phyloP scores from a whole-genome alignment of 2,329 filamentous ascomycete genomes.

The Alternaria triticina region DNA sequence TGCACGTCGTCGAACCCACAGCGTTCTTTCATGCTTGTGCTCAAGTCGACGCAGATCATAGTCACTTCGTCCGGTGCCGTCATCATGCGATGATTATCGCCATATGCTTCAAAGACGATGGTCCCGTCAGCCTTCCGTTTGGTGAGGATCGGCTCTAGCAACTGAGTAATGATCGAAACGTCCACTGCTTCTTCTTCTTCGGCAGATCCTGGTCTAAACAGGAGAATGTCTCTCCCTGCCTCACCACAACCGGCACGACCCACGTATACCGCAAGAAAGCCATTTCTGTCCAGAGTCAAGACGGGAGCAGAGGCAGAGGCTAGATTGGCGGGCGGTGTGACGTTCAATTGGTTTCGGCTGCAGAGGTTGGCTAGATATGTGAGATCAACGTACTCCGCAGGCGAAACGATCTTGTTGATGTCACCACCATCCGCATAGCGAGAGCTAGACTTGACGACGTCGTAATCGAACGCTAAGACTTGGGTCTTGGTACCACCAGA shows the following conservation, averaged over 20 bases:
- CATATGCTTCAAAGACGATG: conserved; percentile 42
- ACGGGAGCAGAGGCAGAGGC: conserved; percentile 38
- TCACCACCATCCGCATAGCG: background rate
- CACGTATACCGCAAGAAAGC: conserved; percentile 45
- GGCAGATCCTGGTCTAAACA: conserved; percentile 40
- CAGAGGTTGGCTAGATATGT: conserved; percentile 20
- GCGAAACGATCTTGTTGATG: background rate
- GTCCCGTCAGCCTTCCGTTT: conserved; percentile 42
- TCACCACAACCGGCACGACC: conserved; percentile 41
- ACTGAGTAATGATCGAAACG: conserved; percentile 43
- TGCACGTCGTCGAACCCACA: conserved; percentile 44
- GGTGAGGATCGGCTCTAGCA: conserved; percentile 42
- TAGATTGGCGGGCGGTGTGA: conserved; percentile 35
- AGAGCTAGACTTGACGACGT: background rate
- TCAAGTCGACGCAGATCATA: conserved; percentile 46
- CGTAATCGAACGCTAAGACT: background rate
- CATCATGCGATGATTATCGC: conserved; percentile 32
- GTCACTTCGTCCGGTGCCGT: conserved; percentile 44
- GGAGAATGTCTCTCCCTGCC: conserved; percentile 41
- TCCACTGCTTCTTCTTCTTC: conserved; percentile 41
- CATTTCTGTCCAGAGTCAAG: conserved; percentile 45
- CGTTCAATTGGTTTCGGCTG: conserved; percentile 37
- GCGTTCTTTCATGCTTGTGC: conserved; percentile 36
- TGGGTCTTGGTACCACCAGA: background rate
- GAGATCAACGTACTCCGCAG: background rate